Base-by-base conservation (phyloP, 1,284 basidiomycete genomes). In the Cutaneotrichosporon spelunceum region DNA sequence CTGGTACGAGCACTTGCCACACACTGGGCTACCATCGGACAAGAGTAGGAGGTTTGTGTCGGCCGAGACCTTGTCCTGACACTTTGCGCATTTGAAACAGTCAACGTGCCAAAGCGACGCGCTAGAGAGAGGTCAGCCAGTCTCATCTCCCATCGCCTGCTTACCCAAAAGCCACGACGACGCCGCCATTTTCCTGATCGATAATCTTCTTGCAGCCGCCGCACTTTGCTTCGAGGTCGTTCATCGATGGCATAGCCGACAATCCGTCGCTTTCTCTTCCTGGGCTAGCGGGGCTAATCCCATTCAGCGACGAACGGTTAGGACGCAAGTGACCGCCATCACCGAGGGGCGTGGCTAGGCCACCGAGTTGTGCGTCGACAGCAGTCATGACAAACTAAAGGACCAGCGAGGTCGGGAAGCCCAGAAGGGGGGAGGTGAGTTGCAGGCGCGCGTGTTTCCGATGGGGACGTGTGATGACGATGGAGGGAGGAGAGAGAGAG, bases 21-120 rank as follows among this genome's bases (percentile, higher is more conserved):
- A 99, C 57, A 99, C 93, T 36, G 96, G 95, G 39, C 90, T 93
- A 23, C 95, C 95, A 77, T 99, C 95, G 30, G 93, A 94, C 54
- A 99, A 87, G 11, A 99, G 83, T 26, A 99, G 85, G 24, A 99
- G 85, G 80, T 97, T 98, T 45, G 94, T 97, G 77, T 98, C 95
- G 34, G 94, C 83, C 70, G 83, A 82, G 53, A 84, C 83, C 49
- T 78, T 76, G 57, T 82, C 81, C 57, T 80, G 76, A 74, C 83
- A 84, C 69, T 82, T 83, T 30, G 78, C 78, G 65, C 82, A 83
- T 21, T 80, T 76, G 67, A 80, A 80, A 66, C 79, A 81, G 63
- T 79, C 78, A 33, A 79, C 76, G 62, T 81, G 79, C 75, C 79
- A 81, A 16, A 79, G 67, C 9, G 76, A 72, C 29, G 72, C 66